These are phyloP conservation scores for Paraconiothyrium sp. DNA, from an alignment of 2,329 filamentous ascomycete genomes.

Conservation along the genomic window DNA sequence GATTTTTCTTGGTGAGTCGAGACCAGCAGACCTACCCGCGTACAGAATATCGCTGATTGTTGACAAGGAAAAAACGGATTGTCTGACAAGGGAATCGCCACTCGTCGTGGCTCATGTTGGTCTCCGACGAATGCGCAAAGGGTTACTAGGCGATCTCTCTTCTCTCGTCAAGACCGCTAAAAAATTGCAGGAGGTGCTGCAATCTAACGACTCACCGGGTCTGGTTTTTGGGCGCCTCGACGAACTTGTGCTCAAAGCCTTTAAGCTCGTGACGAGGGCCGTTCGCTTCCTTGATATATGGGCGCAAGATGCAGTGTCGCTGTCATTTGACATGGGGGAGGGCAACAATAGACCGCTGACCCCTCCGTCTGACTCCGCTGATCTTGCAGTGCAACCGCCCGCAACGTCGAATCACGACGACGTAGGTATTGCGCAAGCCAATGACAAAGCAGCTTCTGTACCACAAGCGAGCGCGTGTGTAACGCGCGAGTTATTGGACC, in stretches of 20 bases:
- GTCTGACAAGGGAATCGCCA: constrained; percentile 81
- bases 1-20: constrained; percentile 81
- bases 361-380: constrained; percentile 49
- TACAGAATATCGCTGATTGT: constrained; percentile 26
- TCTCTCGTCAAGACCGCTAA: constrained; percentile 90
- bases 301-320: constrained; percentile 67
- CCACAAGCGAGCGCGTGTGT: constrained; percentile 47
- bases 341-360: constrained; percentile 48
- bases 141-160: constrained; percentile 87
- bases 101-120: constrained; percentile 79
- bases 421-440: constrained; percentile 55
- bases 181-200: constrained; percentile 77
- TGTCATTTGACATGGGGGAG: constrained; percentile 53
- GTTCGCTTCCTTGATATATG: constrained; percentile 90
- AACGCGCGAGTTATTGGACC: constrained; percentile 39
- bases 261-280: constrained; percentile 90
- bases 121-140: constrained; percentile 83
- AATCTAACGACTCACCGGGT: constrained; percentile 45
- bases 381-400: constrained; percentile 41
- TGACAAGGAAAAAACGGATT: constrained; percentile 82
- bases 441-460: constrained; percentile 45
- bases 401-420: constrained; percentile 34
- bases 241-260: constrained; percentile 92
- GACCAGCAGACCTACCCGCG: neutral
- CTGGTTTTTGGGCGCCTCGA: constrained; percentile 80